A percentile compares a stretch with the other conserved stretches of the same genome.
These are phyloP conservation scores for Sporothrix schenckii DNA, from an alignment of 2,329 filamentous ascomycete genomes.

Conservation along the genomic window DNA sequence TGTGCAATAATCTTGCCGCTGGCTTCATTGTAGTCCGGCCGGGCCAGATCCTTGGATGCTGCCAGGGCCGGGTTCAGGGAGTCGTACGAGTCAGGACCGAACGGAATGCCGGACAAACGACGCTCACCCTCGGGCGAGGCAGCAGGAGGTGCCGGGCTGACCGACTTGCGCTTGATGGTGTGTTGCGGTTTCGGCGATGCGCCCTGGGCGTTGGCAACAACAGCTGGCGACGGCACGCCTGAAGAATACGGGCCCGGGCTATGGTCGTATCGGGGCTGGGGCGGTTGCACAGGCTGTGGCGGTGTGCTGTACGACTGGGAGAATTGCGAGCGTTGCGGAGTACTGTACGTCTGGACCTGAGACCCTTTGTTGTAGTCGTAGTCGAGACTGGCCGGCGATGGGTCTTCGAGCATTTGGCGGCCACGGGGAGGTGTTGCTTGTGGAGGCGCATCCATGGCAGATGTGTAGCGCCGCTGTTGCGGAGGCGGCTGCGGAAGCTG, in stretches of 20 bases:
- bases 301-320: conserved; percentile 40
- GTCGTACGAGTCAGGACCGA: conserved; percentile 76
- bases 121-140: conserved; percentile 45
- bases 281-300: conserved; percentile 21
- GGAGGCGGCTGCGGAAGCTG: conserved; percentile 9
- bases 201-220: conserved; percentile 46
- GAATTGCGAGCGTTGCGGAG: conserved; percentile 43
- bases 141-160: conserved; percentile 67
- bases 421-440: conserved; percentile 49
- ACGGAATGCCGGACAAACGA: conserved; percentile 65
- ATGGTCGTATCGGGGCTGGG: conserved; percentile 42
- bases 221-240: conserved; percentile 41
- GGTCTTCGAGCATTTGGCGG: conserved; percentile 44
- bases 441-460: conserved; percentile 34
- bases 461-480: conserved; percentile 46
- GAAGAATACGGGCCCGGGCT: conserved; percentile 49
- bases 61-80: conserved; percentile 65
- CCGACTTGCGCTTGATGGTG: conserved; percentile 69
- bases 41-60: conserved; percentile 42
- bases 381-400: conserved; percentile 38
- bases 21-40: conserved; percentile 54
- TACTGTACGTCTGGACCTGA: conserved; percentile 40
- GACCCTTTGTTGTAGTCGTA: conserved; percentile 41
- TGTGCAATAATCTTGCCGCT: conserved; percentile 73
- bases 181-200: conserved; percentile 51